Percentiles rank a stretch among this genome's conserved stretches.
Conservation (phyloP, 768 basidiomycete species). For the Chiua virens region DNA sequence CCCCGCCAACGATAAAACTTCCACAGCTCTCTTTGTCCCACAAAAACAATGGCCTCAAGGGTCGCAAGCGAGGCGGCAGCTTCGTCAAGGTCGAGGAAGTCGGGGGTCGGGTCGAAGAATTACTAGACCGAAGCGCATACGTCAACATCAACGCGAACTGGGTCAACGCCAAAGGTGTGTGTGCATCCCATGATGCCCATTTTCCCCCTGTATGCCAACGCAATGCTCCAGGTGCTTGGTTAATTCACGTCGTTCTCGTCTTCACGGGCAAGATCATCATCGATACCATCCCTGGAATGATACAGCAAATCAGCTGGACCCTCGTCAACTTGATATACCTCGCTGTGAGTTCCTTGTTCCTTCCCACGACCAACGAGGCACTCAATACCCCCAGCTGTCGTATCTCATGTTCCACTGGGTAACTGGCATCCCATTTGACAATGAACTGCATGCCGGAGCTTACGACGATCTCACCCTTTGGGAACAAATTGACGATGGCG, state of each 20-base stretch:
- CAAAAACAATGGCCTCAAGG: conserved; percentile 35
- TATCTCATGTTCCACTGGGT: conserved; percentile 99
- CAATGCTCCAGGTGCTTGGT: conserved; percentile 81
- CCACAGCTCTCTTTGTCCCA: conserved; percentile 42
- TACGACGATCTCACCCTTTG: conserved; percentile 97
- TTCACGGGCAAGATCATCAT: conserved; percentile 87
- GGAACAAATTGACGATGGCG: conserved; percentile 99
- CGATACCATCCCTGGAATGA: conserved; percentile 93
- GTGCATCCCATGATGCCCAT: conserved; percentile 4
- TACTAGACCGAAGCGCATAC: conserved; percentile 77
- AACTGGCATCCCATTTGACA: conserved; percentile 94
- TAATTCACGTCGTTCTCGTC: conserved; percentile 95
- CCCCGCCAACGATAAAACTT: conserved; percentile 55
- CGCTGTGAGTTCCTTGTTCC: conserved; percentile 52
- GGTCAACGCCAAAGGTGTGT: conserved; percentile 87
- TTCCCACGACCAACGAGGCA: neutral
- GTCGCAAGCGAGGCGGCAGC: conserved; percentile 64
- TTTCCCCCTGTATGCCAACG: conserved; percentile 1
- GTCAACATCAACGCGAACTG: conserved; percentile 87
- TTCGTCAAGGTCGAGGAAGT: conserved; percentile 86
- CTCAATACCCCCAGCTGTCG: conserved; percentile 58
- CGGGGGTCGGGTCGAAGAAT: conserved; percentile 70
- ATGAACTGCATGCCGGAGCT: conserved; percentile 83
- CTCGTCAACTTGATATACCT: conserved; percentile 89
- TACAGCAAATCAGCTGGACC: conserved; percentile 94